Conservation (phyloP, 2,329 filamentous ascomycete genomes). For the Fusarium sp. region DNA sequence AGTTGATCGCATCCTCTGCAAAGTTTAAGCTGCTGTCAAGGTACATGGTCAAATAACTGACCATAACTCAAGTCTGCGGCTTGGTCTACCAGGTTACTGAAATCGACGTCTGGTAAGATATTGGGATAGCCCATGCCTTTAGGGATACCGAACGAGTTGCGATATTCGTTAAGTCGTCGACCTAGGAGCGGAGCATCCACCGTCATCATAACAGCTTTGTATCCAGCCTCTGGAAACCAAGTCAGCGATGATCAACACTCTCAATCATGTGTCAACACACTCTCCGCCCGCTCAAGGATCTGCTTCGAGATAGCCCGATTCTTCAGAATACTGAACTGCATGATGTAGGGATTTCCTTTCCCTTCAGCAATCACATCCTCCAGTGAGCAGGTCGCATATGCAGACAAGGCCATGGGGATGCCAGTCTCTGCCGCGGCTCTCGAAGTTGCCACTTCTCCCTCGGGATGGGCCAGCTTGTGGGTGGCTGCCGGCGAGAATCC, state of each 20-base stretch:
- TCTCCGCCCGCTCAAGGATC: constrained; percentile 56
- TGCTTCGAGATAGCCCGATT: constrained; percentile 61
- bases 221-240: constrained; percentile 23
- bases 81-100: constrained; percentile 17
- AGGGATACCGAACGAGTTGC: constrained; percentile 43
- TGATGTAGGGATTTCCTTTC: constrained; percentile 61
- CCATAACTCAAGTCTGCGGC: background rate
- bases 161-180: constrained; percentile 42
- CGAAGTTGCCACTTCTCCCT: constrained; percentile 65
- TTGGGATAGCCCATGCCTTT: constrained; percentile 39
- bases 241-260: background rate
- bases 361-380: constrained; percentile 62
- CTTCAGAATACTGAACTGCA: constrained; percentile 69
- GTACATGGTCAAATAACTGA: background rate
- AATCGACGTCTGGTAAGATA: constrained; percentile 24
- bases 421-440: constrained; percentile 57
- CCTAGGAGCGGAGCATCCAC: constrained; percentile 46
- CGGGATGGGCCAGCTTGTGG: constrained; percentile 65
- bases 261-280: constrained; percentile 46
- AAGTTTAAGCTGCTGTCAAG: background rate
- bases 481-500: constrained; percentile 69
- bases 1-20: background rate
- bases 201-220: constrained; percentile 49
- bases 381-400: constrained; percentile 24
- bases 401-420: constrained; percentile 54